These are phyloP conservation scores for Paecilomyces sp. DNA, from an alignment of 2,329 filamentous ascomycete species.

Conservation along the genomic window DNA sequence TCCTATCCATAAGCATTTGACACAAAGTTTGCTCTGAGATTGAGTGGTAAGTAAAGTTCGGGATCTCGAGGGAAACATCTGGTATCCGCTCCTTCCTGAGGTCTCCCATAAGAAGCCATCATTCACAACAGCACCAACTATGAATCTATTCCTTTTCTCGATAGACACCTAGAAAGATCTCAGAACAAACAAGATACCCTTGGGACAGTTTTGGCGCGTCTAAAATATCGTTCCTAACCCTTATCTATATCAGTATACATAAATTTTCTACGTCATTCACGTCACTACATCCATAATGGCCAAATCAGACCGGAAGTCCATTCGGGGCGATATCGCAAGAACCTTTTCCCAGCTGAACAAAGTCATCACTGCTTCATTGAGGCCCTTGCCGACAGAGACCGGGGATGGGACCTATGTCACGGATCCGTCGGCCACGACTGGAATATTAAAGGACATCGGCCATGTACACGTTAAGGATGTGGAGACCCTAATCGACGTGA, in stretches of 20 bases:
- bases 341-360: slow-evolving; percentile 31
- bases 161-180: neutral
- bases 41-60: neutral
- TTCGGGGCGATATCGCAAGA: slow-evolving; percentile 25
- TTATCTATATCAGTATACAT: neutral
- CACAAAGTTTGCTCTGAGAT: neutral
- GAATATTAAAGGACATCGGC: slow-evolving; percentile 39
- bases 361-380: slow-evolving; percentile 33
- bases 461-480: slow-evolving; percentile 42
- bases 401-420: slow-evolving; percentile 35
- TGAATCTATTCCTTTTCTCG: neutral
- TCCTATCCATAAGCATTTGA: neutral
- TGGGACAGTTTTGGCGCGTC: neutral
- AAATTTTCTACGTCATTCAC: neutral
- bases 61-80: neutral
- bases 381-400: slow-evolving; percentile 35
- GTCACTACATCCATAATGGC: slow-evolving; percentile 10
- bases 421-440: slow-evolving; percentile 20
- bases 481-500: slow-evolving; percentile 30
- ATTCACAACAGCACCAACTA: neutral
- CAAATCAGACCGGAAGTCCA: slow-evolving; percentile 11
- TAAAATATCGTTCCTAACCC: neutral
- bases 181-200: neutral
- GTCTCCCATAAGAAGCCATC: neutral
- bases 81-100: neutral